These are phyloP conservation scores for Neurospora cerealis DNA, from an alignment of 495 filamentous ascomycete species.

Conservation along the genomic window DNA sequence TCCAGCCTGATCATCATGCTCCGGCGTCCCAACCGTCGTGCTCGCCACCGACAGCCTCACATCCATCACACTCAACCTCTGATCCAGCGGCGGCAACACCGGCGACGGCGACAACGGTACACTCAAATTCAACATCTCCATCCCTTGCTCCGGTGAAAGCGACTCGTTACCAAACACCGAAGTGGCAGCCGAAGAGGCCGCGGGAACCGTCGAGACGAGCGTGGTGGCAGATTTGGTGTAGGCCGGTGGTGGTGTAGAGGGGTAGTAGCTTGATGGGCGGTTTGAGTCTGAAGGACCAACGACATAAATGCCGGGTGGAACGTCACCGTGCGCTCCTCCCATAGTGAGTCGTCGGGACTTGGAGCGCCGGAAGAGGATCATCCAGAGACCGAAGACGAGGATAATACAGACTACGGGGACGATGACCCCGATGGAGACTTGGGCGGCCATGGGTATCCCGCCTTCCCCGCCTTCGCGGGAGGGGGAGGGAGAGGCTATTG, in stretches of 20 bases:
- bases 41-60: not conserved
- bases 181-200: not conserved
- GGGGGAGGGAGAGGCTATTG: not conserved
- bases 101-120: not conserved
- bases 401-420: slow-evolving; percentile 5
- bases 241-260: not conserved
- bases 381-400: slow-evolving; percentile 3
- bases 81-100: not conserved
- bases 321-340: not conserved
- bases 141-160: not conserved
- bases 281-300: not conserved
- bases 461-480: not conserved
- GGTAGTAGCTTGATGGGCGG: not conserved
- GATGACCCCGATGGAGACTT: slow-evolving; percentile 5
- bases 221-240: not conserved
- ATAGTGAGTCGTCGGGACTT: not conserved
- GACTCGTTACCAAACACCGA: not conserved
- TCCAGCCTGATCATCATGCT: not conserved
- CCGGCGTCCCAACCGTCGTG: not conserved
- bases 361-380: slow-evolving; percentile 3
- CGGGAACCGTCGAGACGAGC: not conserved
- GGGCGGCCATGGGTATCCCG: slow-evolving; percentile 3
- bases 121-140: not conserved
- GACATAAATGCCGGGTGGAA: not conserved
- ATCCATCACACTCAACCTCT: not conserved